A percentile compares a stretch with the other conserved stretches of the same genome.
phyloP scores from a whole-genome alignment of 202 grass and related monocot species.

The Eragrostis tef region DNA sequence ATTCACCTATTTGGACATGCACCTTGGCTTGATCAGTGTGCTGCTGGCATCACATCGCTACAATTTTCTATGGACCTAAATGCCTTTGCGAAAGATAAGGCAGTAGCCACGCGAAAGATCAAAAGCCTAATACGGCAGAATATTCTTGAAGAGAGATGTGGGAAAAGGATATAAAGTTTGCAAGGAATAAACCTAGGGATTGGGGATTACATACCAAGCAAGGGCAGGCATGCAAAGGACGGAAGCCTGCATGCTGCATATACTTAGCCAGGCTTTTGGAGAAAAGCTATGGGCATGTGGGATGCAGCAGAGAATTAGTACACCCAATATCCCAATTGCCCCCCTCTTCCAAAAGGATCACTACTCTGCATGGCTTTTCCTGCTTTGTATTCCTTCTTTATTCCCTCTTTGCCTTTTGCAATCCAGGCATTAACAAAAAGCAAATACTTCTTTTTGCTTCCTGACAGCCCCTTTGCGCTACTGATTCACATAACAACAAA shows the following conservation, averaged over 20 bases:
- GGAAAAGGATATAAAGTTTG: slow-evolving; percentile 54
- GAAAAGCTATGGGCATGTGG: slow-evolving; percentile 66
- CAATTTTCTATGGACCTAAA: slow-evolving; percentile 35
- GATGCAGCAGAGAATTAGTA: slow-evolving; percentile 62
- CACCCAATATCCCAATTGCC: slow-evolving; percentile 70
- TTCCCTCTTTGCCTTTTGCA: slow-evolving; percentile 59
- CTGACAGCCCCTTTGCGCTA: slow-evolving; percentile 26
- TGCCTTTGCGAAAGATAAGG: slow-evolving; percentile 49
- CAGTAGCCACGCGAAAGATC: slow-evolving; percentile 43
- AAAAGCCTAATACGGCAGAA: slow-evolving; percentile 58
- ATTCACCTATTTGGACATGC: neutral
- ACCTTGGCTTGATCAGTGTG: neutral
- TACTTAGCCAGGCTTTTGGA: slow-evolving; percentile 76
- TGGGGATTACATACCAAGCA: slow-evolving; percentile 52
- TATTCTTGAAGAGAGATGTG: slow-evolving; percentile 53
- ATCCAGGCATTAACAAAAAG: slow-evolving; percentile 61
- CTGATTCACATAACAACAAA: slow-evolving; percentile 39
- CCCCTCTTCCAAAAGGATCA: slow-evolving; percentile 61
- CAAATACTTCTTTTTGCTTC: slow-evolving; percentile 38
- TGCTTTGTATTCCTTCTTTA: slow-evolving; percentile 67
- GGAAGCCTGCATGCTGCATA: slow-evolving; percentile 36
- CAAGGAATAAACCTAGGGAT: slow-evolving; percentile 67
- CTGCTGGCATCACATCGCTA: neutral
- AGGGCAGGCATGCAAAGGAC: slow-evolving; percentile 26
- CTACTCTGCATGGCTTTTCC: slow-evolving; percentile 50